phyloP scores from a whole-genome alignment of 1,284 basidiomycete species.

The Somion occarium region DNA sequence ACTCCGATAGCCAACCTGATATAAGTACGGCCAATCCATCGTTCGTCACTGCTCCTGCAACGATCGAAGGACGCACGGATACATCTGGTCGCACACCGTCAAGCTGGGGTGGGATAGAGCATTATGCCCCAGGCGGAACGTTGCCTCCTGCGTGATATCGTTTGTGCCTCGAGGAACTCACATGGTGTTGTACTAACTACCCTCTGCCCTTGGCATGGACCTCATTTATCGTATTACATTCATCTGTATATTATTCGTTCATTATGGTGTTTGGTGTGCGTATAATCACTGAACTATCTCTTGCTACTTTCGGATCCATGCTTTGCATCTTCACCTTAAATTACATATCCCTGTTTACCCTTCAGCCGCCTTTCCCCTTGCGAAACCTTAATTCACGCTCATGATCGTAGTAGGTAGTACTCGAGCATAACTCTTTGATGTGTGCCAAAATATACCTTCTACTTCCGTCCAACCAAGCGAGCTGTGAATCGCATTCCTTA shows the following conservation, averaged over 20 bases:
- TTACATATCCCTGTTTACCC: not conserved
- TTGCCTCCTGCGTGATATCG: conserved; percentile 21
- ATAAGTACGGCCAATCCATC: conserved; percentile 65
- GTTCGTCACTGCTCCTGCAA: conserved; percentile 59
- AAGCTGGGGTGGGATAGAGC: conserved; percentile 34
- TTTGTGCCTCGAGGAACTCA: not conserved
- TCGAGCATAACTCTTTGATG: too few relatives aligned
- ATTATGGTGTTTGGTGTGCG: not conserved
- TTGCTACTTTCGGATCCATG: not conserved
- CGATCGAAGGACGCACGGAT: conserved; percentile 44
- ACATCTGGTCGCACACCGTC: conserved; percentile 29
- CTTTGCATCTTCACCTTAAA: not conserved
- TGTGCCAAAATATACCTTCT: too few relatives aligned
- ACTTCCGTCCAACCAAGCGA: too few relatives aligned
- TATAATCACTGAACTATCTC: not conserved
- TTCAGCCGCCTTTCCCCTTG: not conserved
- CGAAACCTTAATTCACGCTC: not conserved
- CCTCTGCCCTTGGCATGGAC: not conserved
- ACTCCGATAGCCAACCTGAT: conserved; percentile 42
- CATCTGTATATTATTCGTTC: not conserved
- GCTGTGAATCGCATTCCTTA: too few relatives aligned
- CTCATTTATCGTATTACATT: not conserved
- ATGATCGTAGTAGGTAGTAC: not conserved
- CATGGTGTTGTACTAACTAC: not conserved
- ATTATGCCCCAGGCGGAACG: conserved; percentile 19